phyloP scores from a whole-genome alignment of 169 alveolate species.

The Babesia divergens region DNA sequence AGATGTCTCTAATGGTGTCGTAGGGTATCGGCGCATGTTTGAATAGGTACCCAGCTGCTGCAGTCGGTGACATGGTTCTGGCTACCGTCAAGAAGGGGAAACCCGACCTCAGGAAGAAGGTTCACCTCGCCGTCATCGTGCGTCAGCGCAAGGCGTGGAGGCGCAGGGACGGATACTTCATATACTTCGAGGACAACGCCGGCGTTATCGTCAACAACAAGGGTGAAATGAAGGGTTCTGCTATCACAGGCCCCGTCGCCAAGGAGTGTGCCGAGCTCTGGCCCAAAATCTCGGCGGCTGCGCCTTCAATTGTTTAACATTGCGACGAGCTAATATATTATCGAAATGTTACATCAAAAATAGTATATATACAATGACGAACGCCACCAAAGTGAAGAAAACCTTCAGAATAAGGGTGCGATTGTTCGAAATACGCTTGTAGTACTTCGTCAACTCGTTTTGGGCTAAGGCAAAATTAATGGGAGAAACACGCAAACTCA shows the following conservation, averaged over 20 bases:
- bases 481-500: slow-evolving; percentile 10
- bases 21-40: slow-evolving; percentile 94
- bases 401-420: slow-evolving; percentile 57
- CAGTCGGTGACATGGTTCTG: slow-evolving; percentile 99
- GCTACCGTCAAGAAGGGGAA: slow-evolving; percentile 97
- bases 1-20: neutral
- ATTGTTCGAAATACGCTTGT: slow-evolving; percentile 58
- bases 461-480: slow-evolving; percentile 15
- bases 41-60: slow-evolving; percentile 96
- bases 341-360: slow-evolving; percentile 23
- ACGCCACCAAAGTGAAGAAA: slow-evolving; percentile 31
- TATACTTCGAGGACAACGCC: slow-evolving; percentile 99
- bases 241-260: slow-evolving; percentile 99
- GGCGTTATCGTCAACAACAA: slow-evolving; percentile 98
- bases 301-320: slow-evolving; percentile 95
- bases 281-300: slow-evolving; percentile 99
- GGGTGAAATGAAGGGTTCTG: slow-evolving; percentile 99
- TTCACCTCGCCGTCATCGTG: slow-evolving; percentile 95
- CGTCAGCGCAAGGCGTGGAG: slow-evolving; percentile 99
- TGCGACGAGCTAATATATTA: slow-evolving; percentile 11
- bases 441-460: slow-evolving; percentile 49
- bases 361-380: slow-evolving; percentile 36
- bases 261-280: slow-evolving; percentile 99
- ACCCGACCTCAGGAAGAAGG: slow-evolving; percentile 98
- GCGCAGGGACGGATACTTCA: slow-evolving; percentile 97